phyloP scores from a whole-genome alignment of 352 stramenopile species.

The Phytophthora boehmeriae region DNA sequence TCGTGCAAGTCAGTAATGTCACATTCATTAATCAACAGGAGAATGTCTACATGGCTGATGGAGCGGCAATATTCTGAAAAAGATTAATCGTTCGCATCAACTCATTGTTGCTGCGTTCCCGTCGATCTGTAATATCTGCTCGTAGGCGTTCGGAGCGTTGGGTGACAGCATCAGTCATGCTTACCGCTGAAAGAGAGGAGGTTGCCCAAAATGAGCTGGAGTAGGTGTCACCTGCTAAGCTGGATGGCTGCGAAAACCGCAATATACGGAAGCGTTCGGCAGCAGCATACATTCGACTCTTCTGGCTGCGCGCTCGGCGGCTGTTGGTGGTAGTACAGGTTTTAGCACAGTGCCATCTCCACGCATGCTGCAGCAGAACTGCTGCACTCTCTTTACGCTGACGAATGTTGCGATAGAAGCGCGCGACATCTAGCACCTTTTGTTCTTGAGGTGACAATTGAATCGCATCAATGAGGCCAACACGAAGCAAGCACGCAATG shows the following conservation, averaged over 20 bases:
- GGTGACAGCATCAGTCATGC: constrained; percentile 17
- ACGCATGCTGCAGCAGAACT: constrained; percentile 55
- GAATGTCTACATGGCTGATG: neutral
- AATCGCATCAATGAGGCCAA: constrained; percentile 64
- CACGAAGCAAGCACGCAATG: constrained; percentile 63
- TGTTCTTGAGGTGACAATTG: constrained; percentile 60
- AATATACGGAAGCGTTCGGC: constrained; percentile 54
- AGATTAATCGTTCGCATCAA: constrained; percentile 13
- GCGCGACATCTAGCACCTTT: constrained; percentile 62
- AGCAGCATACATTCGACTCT: constrained; percentile 47
- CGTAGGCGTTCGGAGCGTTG: constrained; percentile 28
- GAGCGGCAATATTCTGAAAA: constrained; percentile 6
- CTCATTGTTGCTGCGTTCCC: constrained; percentile 2
- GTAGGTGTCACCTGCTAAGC: constrained; percentile 17
- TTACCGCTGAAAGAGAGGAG: constrained; percentile 16
- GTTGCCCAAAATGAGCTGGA: constrained; percentile 5
- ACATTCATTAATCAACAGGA: too few relatives aligned
- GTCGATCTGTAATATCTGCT: constrained; percentile 14
- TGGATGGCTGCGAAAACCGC: constrained; percentile 50
- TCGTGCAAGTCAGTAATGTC: too few relatives aligned
- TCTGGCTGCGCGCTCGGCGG: constrained; percentile 19
- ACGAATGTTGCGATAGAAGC: constrained; percentile 58
- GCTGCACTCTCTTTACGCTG: constrained; percentile 45
- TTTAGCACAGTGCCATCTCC: constrained; percentile 36
- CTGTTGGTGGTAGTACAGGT: neutral